Conservation (phyloP, 31 red algal species). For the Porphyra umbilicalis region DNA sequence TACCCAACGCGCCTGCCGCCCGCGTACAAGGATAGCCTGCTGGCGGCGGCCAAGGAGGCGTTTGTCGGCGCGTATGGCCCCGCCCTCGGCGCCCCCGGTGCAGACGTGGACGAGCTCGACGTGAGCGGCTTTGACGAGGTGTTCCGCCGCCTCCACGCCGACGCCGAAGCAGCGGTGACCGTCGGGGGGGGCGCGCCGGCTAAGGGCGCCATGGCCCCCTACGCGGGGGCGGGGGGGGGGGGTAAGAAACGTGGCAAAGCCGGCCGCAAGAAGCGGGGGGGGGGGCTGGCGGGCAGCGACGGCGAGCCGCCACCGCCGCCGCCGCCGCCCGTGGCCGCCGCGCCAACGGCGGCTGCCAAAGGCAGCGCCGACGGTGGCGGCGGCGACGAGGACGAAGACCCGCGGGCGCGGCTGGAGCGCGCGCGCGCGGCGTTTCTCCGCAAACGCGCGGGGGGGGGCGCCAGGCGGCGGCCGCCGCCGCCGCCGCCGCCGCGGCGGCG, state of each 20-base stretch:
- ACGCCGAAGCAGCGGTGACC: background rate
- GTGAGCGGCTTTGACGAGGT: slow-evolving; percentile 11
- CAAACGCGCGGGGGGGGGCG: background rate
- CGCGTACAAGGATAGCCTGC: slow-evolving; percentile 47
- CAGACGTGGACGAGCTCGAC: slow-evolving; percentile 1
- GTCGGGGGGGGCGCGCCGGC: background rate
- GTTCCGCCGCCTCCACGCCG: background rate
- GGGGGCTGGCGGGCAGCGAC: background rate
- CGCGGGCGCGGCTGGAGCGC: slow-evolving; percentile 15
- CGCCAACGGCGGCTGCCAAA: slow-evolving; percentile 15
- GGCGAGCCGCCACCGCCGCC: background rate
- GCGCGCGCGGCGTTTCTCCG: slow-evolving; percentile 5
- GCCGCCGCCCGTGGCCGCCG: background rate
- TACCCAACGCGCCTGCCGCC: slow-evolving; percentile 58
- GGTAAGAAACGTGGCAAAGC: slow-evolving; percentile 1
- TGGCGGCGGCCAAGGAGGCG: slow-evolving; percentile 44
- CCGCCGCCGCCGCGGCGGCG: background rate
- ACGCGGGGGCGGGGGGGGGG: background rate
- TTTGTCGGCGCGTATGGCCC: slow-evolving; percentile 28
- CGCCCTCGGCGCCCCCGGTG: background rate
- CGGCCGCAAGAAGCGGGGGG: background rate
- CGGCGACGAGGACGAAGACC: slow-evolving; percentile 35
- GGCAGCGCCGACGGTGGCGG: background rate
- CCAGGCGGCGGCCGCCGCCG: background rate
- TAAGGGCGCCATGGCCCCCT: too few relatives aligned